These are phyloP conservation scores for Coelastrella sp. DNA, from an alignment of 139 green algal genomes.

Conservation along the genomic window DNA sequence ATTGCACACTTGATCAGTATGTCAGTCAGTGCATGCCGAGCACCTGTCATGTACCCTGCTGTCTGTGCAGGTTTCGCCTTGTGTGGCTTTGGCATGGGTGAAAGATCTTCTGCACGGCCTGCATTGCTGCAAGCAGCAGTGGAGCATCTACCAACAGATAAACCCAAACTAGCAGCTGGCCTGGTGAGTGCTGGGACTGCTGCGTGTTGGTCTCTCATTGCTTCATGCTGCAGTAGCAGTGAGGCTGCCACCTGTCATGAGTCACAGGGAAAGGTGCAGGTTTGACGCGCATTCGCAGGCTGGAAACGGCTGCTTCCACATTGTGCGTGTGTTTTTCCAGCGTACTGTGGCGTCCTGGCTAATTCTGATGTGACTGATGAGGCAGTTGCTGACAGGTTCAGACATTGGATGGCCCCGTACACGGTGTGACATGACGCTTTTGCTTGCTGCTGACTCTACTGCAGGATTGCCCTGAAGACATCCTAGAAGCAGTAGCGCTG, in stretches of 20 bases:
- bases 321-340: too few species aligned
- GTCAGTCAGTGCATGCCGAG: too few species aligned
- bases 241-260: too few species aligned
- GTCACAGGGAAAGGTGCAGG: too few species aligned
- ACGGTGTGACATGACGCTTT: too few species aligned
- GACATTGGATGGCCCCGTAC: too few species aligned
- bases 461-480: conserved; percentile 60
- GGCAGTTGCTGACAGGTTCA: too few species aligned
- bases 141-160: conserved; percentile 55
- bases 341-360: too few species aligned
- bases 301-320: too few species aligned
- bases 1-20: too few species aligned
- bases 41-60: neutral
- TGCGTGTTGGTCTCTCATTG: neutral
- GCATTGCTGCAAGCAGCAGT: conserved; percentile 59
- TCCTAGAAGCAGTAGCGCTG: conserved; percentile 71
- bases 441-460: neutral
- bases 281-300: too few species aligned
- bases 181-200: conserved; percentile 37
- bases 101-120: conserved; percentile 55
- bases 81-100: conserved; percentile 78
- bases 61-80: conserved; percentile 66
- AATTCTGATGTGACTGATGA: too few species aligned
- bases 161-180: conserved; percentile 58
- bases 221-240: neutral